Evolutionary conservation across 306 rosid species (phyloP), one percentile per base, ranked within the genome.

Genomic region (Ceratonia siliqua): DNA sequence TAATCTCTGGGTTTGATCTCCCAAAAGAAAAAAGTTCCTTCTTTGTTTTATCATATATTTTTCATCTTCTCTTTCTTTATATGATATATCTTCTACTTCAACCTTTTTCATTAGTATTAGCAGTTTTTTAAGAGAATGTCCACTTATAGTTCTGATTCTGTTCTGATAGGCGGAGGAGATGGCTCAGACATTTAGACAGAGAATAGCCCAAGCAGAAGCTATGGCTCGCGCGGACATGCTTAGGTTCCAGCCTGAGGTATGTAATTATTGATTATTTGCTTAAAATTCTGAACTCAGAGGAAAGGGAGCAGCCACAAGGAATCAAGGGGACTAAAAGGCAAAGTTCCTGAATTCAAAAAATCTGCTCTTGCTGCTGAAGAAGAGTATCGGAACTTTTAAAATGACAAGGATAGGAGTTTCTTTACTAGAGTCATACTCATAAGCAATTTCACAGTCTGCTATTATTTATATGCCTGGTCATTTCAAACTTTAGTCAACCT

Each of bases 121-220:
- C 50, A 27, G 49, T 50, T 33, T 59, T 71, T 58, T 72, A 82
- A 66, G 46, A 54, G 50, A 42, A 62, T 12, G 13, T 28, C 52
- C 68, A 58, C 21, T 10, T 56, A 14, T 27, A 62, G 75, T 54
- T 72, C 59, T 74, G 25, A 63, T 77, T 79, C 32, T 88, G 62
- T 78, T 75, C 64, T 58, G 55, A 42, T 75, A 94, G 98, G 98
- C 98, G 2, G 98, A 94, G 81, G 98, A 94, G 88, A 94, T 94
- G 96, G 97, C 96, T 65, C 95, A 89, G 79, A 91, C 90, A 49
- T 94, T 94, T 83, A 83, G 97, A 82, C 97, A 94, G 86, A 94
- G 97, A 86, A 91, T 91, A 20, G 97, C 97, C 62, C 98, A 94
- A 81, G 97, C 98, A 8, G 98, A 91, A 86, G 97, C 97, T n/a